Conservation (phyloP, 192 early-diverging fungal genomes). For the Haplosporangium gracile region DNA sequence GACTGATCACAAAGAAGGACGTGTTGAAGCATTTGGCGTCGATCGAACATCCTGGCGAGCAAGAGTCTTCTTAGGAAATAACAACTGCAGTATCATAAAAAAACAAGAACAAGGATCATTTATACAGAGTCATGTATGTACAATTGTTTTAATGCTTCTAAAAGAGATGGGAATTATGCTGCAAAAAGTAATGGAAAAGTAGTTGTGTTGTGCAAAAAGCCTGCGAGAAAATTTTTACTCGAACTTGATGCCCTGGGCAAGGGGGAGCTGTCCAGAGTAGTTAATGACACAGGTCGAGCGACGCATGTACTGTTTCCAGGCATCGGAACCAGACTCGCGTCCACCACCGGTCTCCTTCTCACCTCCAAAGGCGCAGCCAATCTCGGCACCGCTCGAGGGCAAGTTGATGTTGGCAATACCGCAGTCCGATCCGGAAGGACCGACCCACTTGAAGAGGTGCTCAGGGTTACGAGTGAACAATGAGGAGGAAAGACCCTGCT, state of each 20-base stretch:
- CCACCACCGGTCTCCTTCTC: constrained; percentile 98
- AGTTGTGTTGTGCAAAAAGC: neutral
- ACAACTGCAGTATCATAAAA: neutral
- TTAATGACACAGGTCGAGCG: constrained; percentile 81
- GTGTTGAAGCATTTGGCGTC: constrained; percentile 65
- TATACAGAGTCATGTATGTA: neutral
- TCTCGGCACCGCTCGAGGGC: constrained; percentile 97
- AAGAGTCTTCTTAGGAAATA: constrained; percentile 24
- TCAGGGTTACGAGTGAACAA: constrained; percentile 87
- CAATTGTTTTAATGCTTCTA: constrained; percentile 7
- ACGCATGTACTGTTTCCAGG: constrained; percentile 84
- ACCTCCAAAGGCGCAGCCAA: constrained; percentile 97
- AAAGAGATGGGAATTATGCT: neutral
- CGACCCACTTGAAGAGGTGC: constrained; percentile 94
- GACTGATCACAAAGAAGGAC: constrained; percentile 82
- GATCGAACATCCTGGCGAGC: constrained; percentile 49
- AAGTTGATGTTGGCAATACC: constrained; percentile 97
- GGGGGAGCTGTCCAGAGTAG: constrained; percentile 86
- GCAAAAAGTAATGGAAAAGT: neutral
- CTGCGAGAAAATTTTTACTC: constrained; percentile 63
- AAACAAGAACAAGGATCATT: neutral
- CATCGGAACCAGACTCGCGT: constrained; percentile 90
- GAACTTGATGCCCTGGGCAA: constrained; percentile 98
- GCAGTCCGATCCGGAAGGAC: constrained; percentile 91
- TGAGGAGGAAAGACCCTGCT: constrained; percentile 87